Conservation (phyloP, 164 flowering plant genomes). For the Tetracentron sinense region DNA sequence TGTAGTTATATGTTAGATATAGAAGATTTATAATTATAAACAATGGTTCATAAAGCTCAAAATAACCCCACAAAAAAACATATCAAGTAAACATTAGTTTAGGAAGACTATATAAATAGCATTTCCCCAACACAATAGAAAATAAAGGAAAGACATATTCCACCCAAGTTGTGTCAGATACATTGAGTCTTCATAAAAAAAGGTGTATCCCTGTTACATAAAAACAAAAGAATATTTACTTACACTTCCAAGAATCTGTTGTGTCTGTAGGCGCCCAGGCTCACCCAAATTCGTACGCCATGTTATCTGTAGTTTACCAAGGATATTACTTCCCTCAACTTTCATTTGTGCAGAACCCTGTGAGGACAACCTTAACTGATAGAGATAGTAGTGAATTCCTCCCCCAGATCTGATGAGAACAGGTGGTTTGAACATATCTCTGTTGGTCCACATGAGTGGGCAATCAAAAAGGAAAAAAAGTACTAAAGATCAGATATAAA, state of each 20-base stretch:
- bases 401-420: slow-evolving; percentile 83
- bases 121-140: not conserved
- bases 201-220: not conserved
- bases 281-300: slow-evolving; percentile 99
- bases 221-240: slow-evolving; percentile 26
- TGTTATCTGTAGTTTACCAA: slow-evolving; percentile 96
- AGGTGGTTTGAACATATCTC: slow-evolving; percentile 73
- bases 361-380: slow-evolving; percentile 59
- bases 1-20: no score
- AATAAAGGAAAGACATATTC: not conserved
- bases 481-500: slow-evolving; percentile 7
- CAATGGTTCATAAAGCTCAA: not conserved
- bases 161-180: not conserved
- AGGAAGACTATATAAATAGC: not conserved
- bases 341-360: slow-evolving; percentile 49
- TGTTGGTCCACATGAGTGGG: slow-evolving; percentile 25
- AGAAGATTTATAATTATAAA: no score
- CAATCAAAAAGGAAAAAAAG: slow-evolving; percentile 12
- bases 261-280: slow-evolving; percentile 98
- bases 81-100: no score
- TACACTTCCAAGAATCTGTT: slow-evolving; percentile 88
- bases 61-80: no score
- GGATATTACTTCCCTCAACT: slow-evolving; percentile 74
- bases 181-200: not conserved
- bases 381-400: slow-evolving; percentile 82